Evolutionary conservation across 2,329 filamentous ascomycete species (phyloP).

Genomic region (Arthrinium puccinioides): DNA sequence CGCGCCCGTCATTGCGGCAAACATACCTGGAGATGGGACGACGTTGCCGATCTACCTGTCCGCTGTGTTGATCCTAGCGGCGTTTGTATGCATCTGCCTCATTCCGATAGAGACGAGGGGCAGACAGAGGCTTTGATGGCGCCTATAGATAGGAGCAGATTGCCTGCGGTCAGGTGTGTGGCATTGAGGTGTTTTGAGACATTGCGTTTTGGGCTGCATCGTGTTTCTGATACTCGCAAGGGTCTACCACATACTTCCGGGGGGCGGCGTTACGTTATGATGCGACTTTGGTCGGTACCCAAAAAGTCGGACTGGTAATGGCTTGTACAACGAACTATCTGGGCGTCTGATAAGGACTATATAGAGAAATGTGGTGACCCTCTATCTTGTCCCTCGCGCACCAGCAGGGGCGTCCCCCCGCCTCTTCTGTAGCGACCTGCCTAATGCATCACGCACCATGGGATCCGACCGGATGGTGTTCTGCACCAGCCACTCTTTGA

Average conservation of each 20-base stretch:
- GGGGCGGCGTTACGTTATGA: no score
- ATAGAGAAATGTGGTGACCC: neutral
- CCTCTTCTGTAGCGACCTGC: constrained; percentile 55
- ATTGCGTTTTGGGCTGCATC: no score
- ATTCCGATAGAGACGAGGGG: constrained; percentile 59
- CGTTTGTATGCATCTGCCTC: constrained; percentile 51
- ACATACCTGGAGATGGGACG: constrained; percentile 48
- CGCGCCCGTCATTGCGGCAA: constrained; percentile 62
- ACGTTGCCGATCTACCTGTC: constrained; percentile 52
- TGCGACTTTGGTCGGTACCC: no score
- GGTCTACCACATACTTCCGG: no score
- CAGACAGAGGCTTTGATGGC: constrained; percentile 45
- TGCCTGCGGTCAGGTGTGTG: no score
- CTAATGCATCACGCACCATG: constrained; percentile 75
- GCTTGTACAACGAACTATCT: no score
- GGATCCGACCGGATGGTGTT: constrained; percentile 75
- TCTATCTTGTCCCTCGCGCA: constrained; percentile 43
- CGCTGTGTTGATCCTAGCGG: constrained; percentile 47
- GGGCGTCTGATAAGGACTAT: neutral
- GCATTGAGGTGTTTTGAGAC: no score
- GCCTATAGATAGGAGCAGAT: no score
- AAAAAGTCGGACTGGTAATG: no score
- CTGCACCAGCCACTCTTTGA: constrained; percentile 83
- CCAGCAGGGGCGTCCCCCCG: constrained; percentile 56
- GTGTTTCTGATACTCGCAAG: no score